Conservation (phyloP, 257 asterid species). For the Scutellaria baicalensis region DNA sequence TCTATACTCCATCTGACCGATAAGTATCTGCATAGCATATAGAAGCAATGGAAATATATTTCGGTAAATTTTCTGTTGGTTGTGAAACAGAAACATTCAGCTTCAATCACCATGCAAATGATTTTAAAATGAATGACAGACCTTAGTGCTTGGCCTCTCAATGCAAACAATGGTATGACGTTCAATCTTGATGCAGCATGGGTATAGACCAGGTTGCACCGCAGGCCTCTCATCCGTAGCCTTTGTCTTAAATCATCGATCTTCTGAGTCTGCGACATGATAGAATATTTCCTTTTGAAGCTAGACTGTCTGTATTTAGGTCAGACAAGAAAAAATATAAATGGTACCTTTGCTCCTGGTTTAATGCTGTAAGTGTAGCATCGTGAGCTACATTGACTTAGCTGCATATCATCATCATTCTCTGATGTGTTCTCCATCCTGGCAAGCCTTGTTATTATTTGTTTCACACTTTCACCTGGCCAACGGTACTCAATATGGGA, state of each 20-base stretch:
- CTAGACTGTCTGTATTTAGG: neutral
- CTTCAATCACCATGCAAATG: neutral
- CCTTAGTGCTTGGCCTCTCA: slow-evolving; percentile 66
- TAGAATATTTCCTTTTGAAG: neutral
- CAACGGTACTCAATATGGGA: slow-evolving; percentile 56
- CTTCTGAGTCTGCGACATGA: slow-evolving; percentile 31
- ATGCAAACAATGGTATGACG: slow-evolving; percentile 53
- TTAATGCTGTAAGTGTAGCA: slow-evolving; percentile 54
- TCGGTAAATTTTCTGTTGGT: neutral
- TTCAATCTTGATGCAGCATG: slow-evolving; percentile 50
- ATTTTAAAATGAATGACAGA: slow-evolving; percentile 9
- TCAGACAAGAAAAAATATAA: neutral
- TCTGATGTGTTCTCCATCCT: slow-evolving; percentile 32
- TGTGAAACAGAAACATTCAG: neutral
- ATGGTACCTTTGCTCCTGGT: slow-evolving; percentile 46
- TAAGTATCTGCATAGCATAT: slow-evolving; percentile 39
- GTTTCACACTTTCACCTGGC: slow-evolving; percentile 55
- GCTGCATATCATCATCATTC: slow-evolving; percentile 34
- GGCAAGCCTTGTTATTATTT: slow-evolving; percentile 39
- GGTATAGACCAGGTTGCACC: slow-evolving; percentile 51
- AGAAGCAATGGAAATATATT: no score
- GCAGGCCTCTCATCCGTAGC: slow-evolving; percentile 68
- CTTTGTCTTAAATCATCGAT: slow-evolving; percentile 52
- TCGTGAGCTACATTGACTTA: slow-evolving; percentile 35
- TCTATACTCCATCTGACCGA: slow-evolving; percentile 56